phyloP scores from a whole-genome alignment of 495 filamentous ascomycete species.

The Hypoxylon crocopeplum region DNA sequence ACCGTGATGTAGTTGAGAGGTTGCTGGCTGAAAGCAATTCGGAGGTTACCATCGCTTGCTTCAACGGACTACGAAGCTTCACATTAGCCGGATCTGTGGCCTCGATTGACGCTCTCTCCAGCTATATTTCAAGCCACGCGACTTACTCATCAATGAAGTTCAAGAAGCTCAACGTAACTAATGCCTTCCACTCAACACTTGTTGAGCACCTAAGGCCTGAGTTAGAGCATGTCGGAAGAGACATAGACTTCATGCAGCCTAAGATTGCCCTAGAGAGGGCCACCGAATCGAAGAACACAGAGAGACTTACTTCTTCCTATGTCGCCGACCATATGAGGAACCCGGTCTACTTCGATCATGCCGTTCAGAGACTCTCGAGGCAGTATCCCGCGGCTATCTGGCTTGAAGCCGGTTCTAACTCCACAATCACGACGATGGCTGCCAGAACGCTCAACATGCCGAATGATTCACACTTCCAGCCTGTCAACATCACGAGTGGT shows the following conservation, averaged over 20 bases:
- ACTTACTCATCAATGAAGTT: slow-evolving; percentile 32
- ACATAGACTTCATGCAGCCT: slow-evolving; percentile 34
- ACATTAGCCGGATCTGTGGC: slow-evolving; percentile 50
- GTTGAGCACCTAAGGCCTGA: slow-evolving; percentile 47
- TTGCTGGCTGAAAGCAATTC: slow-evolving; percentile 35
- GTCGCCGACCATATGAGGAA: slow-evolving; percentile 55
- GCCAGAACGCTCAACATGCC: slow-evolving; percentile 33
- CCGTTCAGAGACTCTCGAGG: slow-evolving; percentile 51
- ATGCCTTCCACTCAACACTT: slow-evolving; percentile 61
- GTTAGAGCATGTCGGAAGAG: slow-evolving; percentile 38
- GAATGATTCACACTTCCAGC: slow-evolving; percentile 44
- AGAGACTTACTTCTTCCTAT: slow-evolving; percentile 26
- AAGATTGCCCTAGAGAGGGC: slow-evolving; percentile 29
- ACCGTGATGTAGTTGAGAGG: slow-evolving; percentile 27
- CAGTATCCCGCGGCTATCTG: slow-evolving; percentile 47
- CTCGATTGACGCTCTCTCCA: slow-evolving; percentile 37
- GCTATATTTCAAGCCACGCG: neutral
- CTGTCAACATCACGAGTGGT: slow-evolving; percentile 48
- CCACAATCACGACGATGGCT: slow-evolving; percentile 55
- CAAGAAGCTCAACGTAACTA: slow-evolving; percentile 54
- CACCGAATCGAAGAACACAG: slow-evolving; percentile 24
- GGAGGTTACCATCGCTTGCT: slow-evolving; percentile 54
- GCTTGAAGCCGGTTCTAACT: slow-evolving; percentile 60
- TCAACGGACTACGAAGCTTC: slow-evolving; percentile 57
- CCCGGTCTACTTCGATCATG: slow-evolving; percentile 60